phyloP scores from a whole-genome alignment of 1,139 yeast genomes.

The Sugiyamaella paludigena region DNA sequence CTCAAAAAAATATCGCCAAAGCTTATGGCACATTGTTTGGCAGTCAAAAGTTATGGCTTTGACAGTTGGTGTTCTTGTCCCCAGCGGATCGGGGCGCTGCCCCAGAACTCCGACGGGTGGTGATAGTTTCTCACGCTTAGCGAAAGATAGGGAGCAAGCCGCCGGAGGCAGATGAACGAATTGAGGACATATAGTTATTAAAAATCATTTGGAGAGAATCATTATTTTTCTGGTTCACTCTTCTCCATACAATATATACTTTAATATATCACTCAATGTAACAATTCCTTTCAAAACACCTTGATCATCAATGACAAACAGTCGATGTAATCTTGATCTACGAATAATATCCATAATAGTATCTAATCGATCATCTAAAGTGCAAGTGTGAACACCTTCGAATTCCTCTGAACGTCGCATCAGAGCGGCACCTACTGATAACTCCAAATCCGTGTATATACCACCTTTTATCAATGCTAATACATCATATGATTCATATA shows the following conservation, averaged over 20 bases:
- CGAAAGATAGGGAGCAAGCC: too few species aligned
- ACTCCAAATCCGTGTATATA: slow-evolving; percentile 81
- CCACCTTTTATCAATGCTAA: slow-evolving; percentile 93
- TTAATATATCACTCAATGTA: slow-evolving; percentile 86
- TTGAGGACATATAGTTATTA: too few species aligned
- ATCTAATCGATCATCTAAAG: slow-evolving; percentile 79
- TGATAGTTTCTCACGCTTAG: too few species aligned
- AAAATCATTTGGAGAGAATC: not conserved
- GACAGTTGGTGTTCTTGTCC: too few species aligned
- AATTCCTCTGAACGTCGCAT: slow-evolving; percentile 94
- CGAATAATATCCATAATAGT: slow-evolving; percentile 93
- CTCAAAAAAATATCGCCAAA: too few species aligned
- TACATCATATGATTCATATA: slow-evolving; percentile 95
- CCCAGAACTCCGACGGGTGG: not conserved
- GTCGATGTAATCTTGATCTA: slow-evolving; percentile 84
- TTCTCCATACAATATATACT: slow-evolving; percentile 74
- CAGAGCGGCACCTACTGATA: slow-evolving; percentile 94
- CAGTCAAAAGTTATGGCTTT: too few species aligned
- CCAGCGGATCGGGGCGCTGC: not conserved
- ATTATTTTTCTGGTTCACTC: not conserved
- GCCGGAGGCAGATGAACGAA: not conserved
- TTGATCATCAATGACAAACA: slow-evolving; percentile 84
- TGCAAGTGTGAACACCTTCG: slow-evolving; percentile 97
- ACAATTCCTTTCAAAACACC: slow-evolving; percentile 80
- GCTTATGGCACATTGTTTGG: too few species aligned